Evolutionary conservation across 2,329 filamentous ascomycete species (phyloP), one percentile per base, ranked within the genome.

Genomic region (Epichloe uncinata): DNA sequence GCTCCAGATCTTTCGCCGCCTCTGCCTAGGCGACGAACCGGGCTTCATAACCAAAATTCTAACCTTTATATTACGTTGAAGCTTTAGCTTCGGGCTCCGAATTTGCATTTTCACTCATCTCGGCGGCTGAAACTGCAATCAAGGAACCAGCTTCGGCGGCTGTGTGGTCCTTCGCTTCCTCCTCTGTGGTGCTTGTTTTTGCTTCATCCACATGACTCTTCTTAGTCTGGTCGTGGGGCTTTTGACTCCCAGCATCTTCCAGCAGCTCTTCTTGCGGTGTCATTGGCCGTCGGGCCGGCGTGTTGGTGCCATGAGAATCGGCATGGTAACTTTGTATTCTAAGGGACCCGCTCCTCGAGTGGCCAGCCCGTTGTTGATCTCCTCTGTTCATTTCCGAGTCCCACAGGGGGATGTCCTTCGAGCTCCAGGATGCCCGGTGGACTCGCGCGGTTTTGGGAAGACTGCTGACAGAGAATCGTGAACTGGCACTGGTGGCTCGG

Each of bases 351-450:
- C 55, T 66, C 12, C 66, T 58, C 18, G 65, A 59, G 33, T 56
- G 57, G n/a, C 55, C 54, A 6, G 56, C n/a, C 4, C 60, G 57
- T 36, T 58, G 55, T 12, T 56, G 55, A 30, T 63, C 60, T 8
- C 62, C 60, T 22, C 63, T 57, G 20, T 60, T 65, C 60, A 63
- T 63, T 45, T 66, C 64, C 3, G 63, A 58, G 55, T 66, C 64
- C 62, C 65, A 66, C 38, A 70, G 67, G 69, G 69, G 67, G 54
- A 78, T 72, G 48, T 78, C 74, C 22, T 67, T 68, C 5, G 74
- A 69, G 55, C 68, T 77, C 74, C 75, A 78, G 11, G 73, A 76
- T 3, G 67, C 63, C 41, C 74, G 67, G 51, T 77, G 73, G 0
- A 66, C 64, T 13, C 73, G 69, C n/a, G 71, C 72, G 2, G 67